Conservation (phyloP, 1,284 basidiomycete genomes). For the Heliocybe sulcata region DNA sequence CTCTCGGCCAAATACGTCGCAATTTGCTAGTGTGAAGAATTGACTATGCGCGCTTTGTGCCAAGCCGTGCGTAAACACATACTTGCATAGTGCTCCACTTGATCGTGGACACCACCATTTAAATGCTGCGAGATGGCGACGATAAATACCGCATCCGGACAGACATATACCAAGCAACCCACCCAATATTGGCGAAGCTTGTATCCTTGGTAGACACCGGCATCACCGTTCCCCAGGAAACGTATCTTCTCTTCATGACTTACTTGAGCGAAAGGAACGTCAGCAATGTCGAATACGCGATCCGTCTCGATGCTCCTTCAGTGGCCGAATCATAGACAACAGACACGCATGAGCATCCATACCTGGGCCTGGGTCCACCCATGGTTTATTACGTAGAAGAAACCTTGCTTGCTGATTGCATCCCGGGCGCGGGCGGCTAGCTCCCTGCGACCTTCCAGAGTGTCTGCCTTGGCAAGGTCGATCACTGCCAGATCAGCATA, state of each 20-base stretch:
- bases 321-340: not conserved
- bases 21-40: constrained; percentile 30
- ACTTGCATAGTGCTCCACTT: constrained; percentile 33
- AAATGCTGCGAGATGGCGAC: constrained; percentile 32
- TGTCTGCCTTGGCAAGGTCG: constrained; percentile 49
- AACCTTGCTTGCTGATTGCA: constrained; percentile 55
- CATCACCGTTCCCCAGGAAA: constrained; percentile 41
- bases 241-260: constrained; percentile 46
- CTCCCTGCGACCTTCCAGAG: constrained; percentile 34
- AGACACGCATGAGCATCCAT: constrained; percentile 4
- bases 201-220: constrained; percentile 53
- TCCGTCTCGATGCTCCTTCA: constrained; percentile 21
- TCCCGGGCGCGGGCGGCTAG: constrained; percentile 44
- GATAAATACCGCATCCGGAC: not conserved
- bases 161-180: constrained; percentile 5
- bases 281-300: constrained; percentile 58
- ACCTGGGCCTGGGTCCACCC: constrained; percentile 42
- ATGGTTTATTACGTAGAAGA: constrained; percentile 61
- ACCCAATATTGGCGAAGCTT: constrained; percentile 53
- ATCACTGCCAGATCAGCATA: constrained; percentile 62
- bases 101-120: constrained; percentile 47
- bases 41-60: not conserved
- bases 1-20: constrained; percentile 30
- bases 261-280: constrained; percentile 50
- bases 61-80: not conserved